Evolutionary conservation across 208 protist species (phyloP).

Genomic region (Herpetomonas samuelpessoai): DNA sequence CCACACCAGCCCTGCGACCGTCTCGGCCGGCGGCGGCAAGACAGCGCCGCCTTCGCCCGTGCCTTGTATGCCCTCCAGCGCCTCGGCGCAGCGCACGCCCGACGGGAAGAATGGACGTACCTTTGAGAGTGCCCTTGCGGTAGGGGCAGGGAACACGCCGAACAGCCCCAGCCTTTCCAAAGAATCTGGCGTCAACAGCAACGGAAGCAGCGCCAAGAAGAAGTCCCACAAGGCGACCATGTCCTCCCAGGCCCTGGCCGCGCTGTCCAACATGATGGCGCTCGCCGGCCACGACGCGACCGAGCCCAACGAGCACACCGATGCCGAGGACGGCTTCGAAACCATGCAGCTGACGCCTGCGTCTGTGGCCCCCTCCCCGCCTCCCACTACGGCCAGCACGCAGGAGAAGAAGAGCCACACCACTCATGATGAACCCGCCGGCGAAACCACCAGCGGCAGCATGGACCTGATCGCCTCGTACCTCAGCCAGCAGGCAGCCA

Average conservation of each 20-base stretch:
- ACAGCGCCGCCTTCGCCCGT: conserved; percentile 6
- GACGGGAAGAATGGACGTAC: too few relatives aligned
- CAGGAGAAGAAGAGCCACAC: background rate
- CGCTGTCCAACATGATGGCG: background rate
- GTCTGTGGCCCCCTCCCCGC: too few relatives aligned
- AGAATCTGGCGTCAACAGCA: too few relatives aligned
- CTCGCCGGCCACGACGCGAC: background rate
- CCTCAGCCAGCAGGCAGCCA: background rate
- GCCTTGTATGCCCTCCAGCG: too few relatives aligned
- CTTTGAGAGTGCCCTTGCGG: background rate
- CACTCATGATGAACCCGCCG: background rate
- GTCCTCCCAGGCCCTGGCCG: background rate
- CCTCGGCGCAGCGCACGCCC: too few relatives aligned
- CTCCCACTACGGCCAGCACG: too few relatives aligned
- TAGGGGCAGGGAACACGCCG: too few relatives aligned
- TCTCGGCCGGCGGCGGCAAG: conserved; percentile 4
- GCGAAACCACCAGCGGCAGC: background rate
- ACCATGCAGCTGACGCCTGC: too few relatives aligned
- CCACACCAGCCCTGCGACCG: background rate
- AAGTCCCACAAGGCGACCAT: background rate
- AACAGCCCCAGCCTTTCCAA: too few relatives aligned
- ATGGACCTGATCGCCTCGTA: background rate
- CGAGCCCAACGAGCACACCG: background rate
- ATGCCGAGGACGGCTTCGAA: background rate
- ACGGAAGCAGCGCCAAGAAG: background rate